Evolutionary conservation across 2,329 filamentous ascomycete genomes (phyloP).

Genomic region (Trichoderma harzianum): DNA sequence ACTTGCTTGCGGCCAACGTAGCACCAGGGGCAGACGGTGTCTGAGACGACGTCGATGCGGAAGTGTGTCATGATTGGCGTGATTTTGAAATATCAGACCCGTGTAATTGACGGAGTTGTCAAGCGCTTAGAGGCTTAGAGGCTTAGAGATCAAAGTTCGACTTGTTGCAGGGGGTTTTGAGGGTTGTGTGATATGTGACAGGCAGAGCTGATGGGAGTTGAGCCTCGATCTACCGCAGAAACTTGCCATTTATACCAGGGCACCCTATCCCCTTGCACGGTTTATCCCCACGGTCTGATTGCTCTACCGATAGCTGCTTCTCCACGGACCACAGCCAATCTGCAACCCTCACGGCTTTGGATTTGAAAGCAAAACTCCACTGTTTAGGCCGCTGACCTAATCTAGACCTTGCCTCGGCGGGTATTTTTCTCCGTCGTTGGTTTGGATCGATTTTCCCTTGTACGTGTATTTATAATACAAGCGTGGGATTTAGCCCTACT

Average conservation of each 20-base stretch:
- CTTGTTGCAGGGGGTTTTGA: not conserved
- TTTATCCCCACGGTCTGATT: not conserved
- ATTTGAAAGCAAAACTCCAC: conserved; percentile 9
- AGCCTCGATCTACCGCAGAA: not conserved
- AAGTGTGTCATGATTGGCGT: conserved; percentile 55
- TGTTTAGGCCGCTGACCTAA: not conserved
- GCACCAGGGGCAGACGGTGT: conserved; percentile 52
- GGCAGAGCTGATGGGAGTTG: not conserved
- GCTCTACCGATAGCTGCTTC: not conserved
- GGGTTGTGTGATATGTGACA: not conserved
- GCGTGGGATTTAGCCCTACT: not conserved
- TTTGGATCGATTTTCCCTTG: not conserved
- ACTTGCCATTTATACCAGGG: not conserved
- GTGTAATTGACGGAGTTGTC: not conserved
- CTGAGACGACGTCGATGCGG: conserved; percentile 45
- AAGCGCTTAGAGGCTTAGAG: not conserved
- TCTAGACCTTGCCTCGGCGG: not conserved
- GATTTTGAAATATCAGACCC: not conserved
- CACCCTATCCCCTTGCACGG: not conserved
- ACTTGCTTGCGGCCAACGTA: conserved; percentile 48
- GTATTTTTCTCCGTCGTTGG: not conserved
- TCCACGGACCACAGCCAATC: not conserved
- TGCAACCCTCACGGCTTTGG: not conserved
- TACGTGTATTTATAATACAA: not conserved
- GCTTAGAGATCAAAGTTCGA: not conserved